Percentiles rank a stretch among this genome's conserved stretches.
These are phyloP conservation scores for Clavispora vitiphila DNA, from an alignment of 805 yeast species.

Conservation along the genomic window DNA sequence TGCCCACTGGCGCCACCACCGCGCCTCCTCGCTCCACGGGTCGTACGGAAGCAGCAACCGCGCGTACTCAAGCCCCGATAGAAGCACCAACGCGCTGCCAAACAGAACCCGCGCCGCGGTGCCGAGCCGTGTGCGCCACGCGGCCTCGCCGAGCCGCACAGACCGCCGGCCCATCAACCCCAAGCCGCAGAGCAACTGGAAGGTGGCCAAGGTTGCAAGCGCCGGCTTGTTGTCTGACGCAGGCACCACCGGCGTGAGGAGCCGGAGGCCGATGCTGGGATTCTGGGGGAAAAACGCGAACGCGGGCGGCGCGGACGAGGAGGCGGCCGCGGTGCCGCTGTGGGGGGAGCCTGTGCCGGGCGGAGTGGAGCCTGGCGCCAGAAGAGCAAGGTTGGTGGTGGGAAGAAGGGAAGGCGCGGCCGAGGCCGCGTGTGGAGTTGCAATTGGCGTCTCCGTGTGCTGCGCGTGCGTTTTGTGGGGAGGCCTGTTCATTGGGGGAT, in stretches of 20 bases:
- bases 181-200: slow-evolving; percentile 51
- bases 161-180: slow-evolving; percentile 9
- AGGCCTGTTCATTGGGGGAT: background rate
- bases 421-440: background rate
- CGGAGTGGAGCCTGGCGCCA: background rate
- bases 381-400: background rate
- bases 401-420: background rate
- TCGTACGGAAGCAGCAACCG: slow-evolving; percentile 47
- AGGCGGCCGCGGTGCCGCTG: background rate
- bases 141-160: slow-evolving; percentile 11
- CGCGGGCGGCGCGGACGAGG: background rate
- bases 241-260: slow-evolving; percentile 73
- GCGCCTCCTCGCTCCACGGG: slow-evolving; percentile 73
- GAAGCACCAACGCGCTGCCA: slow-evolving; percentile 39
- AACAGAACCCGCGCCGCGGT: slow-evolving; percentile 5
- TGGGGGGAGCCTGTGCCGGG: background rate
- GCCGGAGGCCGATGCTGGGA: slow-evolving; percentile 55
- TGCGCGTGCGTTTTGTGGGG: background rate
- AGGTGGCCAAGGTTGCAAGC: slow-evolving; percentile 44
- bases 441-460: background rate
- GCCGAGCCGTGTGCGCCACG: slow-evolving; percentile 5
- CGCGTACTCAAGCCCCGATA: slow-evolving; percentile 52
- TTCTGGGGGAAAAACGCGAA: slow-evolving; percentile 14
- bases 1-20: slow-evolving; percentile 46
- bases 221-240: slow-evolving; percentile 62